Conservation (phyloP, 495 filamentous ascomycete genomes). For the Penicillium cataractarum region DNA sequence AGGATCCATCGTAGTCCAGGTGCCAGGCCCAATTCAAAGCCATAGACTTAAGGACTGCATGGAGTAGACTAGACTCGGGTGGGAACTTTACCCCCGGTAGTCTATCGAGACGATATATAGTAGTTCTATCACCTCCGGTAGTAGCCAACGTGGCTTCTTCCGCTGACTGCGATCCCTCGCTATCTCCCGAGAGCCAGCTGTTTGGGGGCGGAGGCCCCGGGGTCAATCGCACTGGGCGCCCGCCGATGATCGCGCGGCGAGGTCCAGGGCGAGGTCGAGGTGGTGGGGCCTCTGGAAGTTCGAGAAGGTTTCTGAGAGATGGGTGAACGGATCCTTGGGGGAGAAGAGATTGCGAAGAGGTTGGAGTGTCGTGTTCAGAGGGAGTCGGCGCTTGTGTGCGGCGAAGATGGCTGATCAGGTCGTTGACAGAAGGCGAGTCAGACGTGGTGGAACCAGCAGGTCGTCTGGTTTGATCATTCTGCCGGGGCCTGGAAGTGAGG, state of each 20-base stretch:
- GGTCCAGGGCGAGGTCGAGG: slow-evolving; percentile 62
- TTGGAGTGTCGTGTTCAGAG: slow-evolving; percentile 23
- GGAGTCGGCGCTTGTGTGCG: slow-evolving; percentile 41
- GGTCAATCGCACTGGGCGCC: slow-evolving; percentile 52
- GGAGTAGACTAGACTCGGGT: slow-evolving; percentile 54
- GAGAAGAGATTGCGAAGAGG: slow-evolving; percentile 16
- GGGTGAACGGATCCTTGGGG: slow-evolving; percentile 55
- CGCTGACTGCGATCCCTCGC: slow-evolving; percentile 11
- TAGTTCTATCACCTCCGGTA: slow-evolving; percentile 10
- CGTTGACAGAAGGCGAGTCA: slow-evolving; percentile 47
- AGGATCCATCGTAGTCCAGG: slow-evolving; percentile 64
- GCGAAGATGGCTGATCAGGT: slow-evolving; percentile 53
- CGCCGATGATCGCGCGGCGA: slow-evolving; percentile 39
- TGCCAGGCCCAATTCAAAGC: slow-evolving; percentile 73
- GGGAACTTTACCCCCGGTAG: slow-evolving; percentile 53
- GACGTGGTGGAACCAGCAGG: slow-evolving; percentile 26
- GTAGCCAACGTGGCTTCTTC: slow-evolving; percentile 4
- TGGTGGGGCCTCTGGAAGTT: slow-evolving; percentile 70
- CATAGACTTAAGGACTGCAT: slow-evolving; percentile 61
- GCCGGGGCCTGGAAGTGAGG: slow-evolving; percentile 34
- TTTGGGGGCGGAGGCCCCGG: slow-evolving; percentile 71
- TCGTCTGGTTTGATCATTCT: slow-evolving; percentile 33
- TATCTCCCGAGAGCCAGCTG: slow-evolving; percentile 64
- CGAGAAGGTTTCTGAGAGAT: slow-evolving; percentile 60
- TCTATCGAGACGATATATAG: slow-evolving; percentile 41